Percentiles rank a stretch among this genome's conserved stretches.
Evolutionary conservation across 1,284 basidiomycete species (phyloP).

Genomic region (Tilletia setariae): DNA sequence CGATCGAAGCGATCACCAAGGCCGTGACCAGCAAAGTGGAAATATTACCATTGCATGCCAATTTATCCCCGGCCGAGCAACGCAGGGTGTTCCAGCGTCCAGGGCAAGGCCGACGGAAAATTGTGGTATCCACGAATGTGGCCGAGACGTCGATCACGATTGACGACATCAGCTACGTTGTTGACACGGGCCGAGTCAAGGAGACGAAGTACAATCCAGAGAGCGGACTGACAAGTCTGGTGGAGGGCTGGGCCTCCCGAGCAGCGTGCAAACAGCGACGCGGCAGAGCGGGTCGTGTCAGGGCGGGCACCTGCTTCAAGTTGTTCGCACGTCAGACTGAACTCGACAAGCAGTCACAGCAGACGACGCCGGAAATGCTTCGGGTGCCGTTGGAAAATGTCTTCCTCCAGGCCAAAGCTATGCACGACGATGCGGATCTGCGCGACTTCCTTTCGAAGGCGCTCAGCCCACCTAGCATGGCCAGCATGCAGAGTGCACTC

Average conservation of each 20-base stretch:
- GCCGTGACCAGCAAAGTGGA: constrained; percentile 58
- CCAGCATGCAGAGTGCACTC: constrained; percentile 76
- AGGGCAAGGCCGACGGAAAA: constrained; percentile 66
- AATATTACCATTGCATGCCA: constrained; percentile 82
- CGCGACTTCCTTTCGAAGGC: constrained; percentile 70
- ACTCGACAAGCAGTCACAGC: constrained; percentile 68
- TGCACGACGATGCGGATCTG: constrained; percentile 74
- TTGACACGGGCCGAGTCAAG: constrained; percentile 82
- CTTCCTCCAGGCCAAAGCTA: constrained; percentile 76
- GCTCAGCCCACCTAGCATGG: constrained; percentile 75
- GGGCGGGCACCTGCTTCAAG: constrained; percentile 55
- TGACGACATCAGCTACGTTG: constrained; percentile 51
- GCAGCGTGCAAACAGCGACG: constrained; percentile 80
- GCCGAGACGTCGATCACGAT: constrained; percentile 93
- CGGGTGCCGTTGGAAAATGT: constrained; percentile 83
- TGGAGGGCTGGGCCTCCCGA: constrained; percentile 74
- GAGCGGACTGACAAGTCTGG: constrained; percentile 70
- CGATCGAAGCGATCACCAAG: constrained; percentile 66
- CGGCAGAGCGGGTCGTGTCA: constrained; percentile 82
- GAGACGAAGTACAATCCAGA: constrained; percentile 79
- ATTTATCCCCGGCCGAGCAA: constrained; percentile 80
- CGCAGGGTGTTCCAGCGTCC: constrained; percentile 68
- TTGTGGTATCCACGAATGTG: constrained; percentile 85
- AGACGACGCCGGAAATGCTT: constrained; percentile 75
- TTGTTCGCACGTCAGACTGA: constrained; percentile 73